Base-by-base conservation (phyloP, 2,329 filamentous ascomycete genomes). In the Hypoxylon sp. region DNA sequence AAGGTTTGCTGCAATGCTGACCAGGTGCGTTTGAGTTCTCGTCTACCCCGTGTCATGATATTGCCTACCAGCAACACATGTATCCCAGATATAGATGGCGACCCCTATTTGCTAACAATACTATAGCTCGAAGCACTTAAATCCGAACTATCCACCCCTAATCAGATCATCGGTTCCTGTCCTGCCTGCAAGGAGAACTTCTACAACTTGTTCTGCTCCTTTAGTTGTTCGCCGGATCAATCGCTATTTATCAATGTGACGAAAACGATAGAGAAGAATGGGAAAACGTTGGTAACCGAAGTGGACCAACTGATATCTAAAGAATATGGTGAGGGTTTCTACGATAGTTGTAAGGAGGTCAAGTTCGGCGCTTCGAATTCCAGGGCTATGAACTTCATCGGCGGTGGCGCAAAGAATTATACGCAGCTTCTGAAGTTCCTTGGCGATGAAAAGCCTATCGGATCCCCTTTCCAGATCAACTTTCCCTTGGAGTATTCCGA, bases 151-250 rank as follows among this genome's bases (percentile, higher is more conserved):
- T 91, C 93, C 72, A 93, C 93, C 21, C 95, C 94, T 1, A 93
- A 94, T 74, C 90, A 91, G 65, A 91, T 99, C 76, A 94, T 99
- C 78, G 90, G 94, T 25, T 93, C 94, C 9, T 99, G 96, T 79
- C 96, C 96, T 1, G 96, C 97, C 32, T 99, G 96, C 87, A 97
- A 96, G 80, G 91, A 94, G 75, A 99, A 99, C 84, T 99, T 99
- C 84, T 98, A 93, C 85, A 97, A 99, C 82, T 85, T 97, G 48
- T 99, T 99, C 80, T 99, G 96, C 82, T 97, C 94, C 3, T 98
- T 99, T 77, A 98, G 94, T 2, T 99, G 97, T 83, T 99, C 96
- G 3, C 95, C 97, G 5, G 92, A 99, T 76, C 96, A 99, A 79
- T 98, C 94, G 0, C 84, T 97, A 0, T 99, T 99, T 77, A 85